A percentile compares a stretch with the other conserved stretches of the same genome.
Conservation (phyloP, 495 filamentous ascomycete genomes). For the Ascobolus immersus region DNA sequence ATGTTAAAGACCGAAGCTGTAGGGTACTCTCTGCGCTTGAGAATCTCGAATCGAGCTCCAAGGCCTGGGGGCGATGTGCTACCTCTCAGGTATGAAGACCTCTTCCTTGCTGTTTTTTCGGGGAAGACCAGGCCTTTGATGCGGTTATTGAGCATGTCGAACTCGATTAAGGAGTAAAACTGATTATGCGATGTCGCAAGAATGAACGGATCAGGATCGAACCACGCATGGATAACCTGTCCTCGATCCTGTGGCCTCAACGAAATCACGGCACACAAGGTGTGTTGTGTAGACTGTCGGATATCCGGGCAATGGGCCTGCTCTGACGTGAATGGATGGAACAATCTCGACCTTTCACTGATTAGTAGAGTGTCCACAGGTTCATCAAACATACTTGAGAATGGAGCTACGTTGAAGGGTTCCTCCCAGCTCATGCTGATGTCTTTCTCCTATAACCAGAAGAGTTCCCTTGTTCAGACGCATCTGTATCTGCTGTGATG, state of each 20-base stretch:
- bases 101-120: slow-evolving; percentile 5
- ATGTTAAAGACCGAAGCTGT: slow-evolving; percentile 9
- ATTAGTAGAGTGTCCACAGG: neutral
- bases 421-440: slow-evolving; percentile 5
- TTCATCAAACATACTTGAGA: neutral
- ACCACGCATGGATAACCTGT: slow-evolving; percentile 9
- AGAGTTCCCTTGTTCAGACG: slow-evolving; percentile 10
- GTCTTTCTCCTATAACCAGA: slow-evolving; percentile 10
- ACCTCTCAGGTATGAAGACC: too few relatives aligned
- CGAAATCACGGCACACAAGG: slow-evolving; percentile 11
- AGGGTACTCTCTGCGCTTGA: slow-evolving; percentile 12
- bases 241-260: slow-evolving; percentile 11
- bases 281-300: slow-evolving; percentile 5
- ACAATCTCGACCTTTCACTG: neutral
- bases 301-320: neutral
- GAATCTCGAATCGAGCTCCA: slow-evolving; percentile 12
- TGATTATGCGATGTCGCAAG: slow-evolving; percentile 11
- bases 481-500: slow-evolving; percentile 12
- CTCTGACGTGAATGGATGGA: neutral
- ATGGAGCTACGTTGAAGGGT: neutral
- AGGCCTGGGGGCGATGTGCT: too few relatives aligned
- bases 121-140: slow-evolving; percentile 11
- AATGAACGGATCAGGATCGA: slow-evolving; percentile 12
- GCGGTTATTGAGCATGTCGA: slow-evolving; percentile 12
- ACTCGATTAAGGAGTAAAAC: slow-evolving; percentile 12